Conservation (phyloP, 1,284 basidiomycete species). For the Apiotrichum siamense region DNA sequence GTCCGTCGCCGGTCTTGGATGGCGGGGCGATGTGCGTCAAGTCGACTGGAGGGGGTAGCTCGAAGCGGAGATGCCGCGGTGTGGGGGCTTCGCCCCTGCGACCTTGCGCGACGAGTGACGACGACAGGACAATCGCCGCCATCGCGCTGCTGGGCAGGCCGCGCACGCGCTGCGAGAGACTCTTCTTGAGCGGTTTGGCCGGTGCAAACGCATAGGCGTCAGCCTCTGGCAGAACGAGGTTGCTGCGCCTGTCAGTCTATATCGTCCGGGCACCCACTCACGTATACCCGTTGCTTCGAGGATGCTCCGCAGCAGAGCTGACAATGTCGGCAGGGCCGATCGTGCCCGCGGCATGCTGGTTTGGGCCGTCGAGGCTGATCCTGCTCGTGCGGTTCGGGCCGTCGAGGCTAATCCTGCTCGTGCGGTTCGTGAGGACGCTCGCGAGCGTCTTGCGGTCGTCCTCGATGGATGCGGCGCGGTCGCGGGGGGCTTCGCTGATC, state of each 20-base stretch:
- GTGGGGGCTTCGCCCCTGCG: constrained; percentile 33
- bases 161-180: constrained; percentile 59
- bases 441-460: background rate
- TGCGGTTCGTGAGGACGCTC: background rate
- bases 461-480: background rate
- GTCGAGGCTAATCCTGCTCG: background rate
- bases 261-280: background rate
- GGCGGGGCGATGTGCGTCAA: constrained; percentile 69
- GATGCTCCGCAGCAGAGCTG: constrained; percentile 27
- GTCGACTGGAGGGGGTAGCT: constrained; percentile 49
- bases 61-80: constrained; percentile 50
- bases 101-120: constrained; percentile 12
- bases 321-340: constrained; percentile 4
- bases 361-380: constrained; percentile 3
- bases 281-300: constrained; percentile 14
- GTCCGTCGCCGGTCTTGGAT: constrained; percentile 57
- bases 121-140: constrained; percentile 62
- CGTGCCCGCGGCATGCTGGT: background rate
- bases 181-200: constrained; percentile 23
- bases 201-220: constrained; percentile 49
- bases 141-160: constrained; percentile 76
- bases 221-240: constrained; percentile 61
- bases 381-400: background rate
- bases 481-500: background rate
- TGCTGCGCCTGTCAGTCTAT: constrained; percentile 19